These are phyloP conservation scores for Paraphoma sp. DNA, from an alignment of 2,329 filamentous ascomycete genomes.

Conservation along the genomic window DNA sequence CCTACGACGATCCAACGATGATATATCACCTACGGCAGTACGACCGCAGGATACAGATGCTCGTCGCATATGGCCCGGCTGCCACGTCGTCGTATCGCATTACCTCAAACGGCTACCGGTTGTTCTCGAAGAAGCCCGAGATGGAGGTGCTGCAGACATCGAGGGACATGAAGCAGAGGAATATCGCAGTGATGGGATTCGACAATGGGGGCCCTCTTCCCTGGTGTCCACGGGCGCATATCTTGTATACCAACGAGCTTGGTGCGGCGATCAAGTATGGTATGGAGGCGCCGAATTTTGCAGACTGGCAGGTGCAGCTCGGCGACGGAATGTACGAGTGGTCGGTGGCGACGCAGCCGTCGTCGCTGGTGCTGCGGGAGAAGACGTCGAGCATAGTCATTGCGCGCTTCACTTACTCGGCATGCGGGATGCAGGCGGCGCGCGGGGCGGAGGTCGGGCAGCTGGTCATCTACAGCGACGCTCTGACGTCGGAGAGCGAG, in stretches of 20 bases:
- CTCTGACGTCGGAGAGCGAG: conserved; percentile 25
- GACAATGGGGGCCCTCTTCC: conserved; percentile 38
- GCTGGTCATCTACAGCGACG: conserved; percentile 33
- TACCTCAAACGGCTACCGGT: conserved; percentile 26
- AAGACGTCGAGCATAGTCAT: conserved; percentile 21
- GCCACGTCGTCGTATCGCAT: conserved; percentile 33
- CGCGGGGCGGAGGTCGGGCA: conserved; percentile 38
- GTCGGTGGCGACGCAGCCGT: conserved; percentile 29
- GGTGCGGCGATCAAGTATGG: conserved; percentile 15
- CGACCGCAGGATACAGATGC: conserved; percentile 32
- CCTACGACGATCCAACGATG: conserved; percentile 19
- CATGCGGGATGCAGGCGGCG: conserved; percentile 29
- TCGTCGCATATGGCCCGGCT: conserved; percentile 24
- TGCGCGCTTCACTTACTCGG: conserved; percentile 41
- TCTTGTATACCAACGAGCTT: conserved; percentile 18
- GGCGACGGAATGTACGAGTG: conserved; percentile 30
- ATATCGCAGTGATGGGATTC: conserved; percentile 34
- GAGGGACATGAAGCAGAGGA: conserved; percentile 23
- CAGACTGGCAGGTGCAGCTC: conserved; percentile 31
- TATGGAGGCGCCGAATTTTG: conserved; percentile 43
- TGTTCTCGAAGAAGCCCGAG: conserved; percentile 44
- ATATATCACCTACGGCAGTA: conserved; percentile 33
- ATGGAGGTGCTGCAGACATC: conserved; percentile 35
- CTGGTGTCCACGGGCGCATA: conserved; percentile 42
- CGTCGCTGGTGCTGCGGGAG: conserved; percentile 31